Percentiles rank a stretch among this genome's conserved stretches.
Evolutionary conservation across 306 rosid genomes (phyloP).

Genomic region (Malus asiatica): DNA sequence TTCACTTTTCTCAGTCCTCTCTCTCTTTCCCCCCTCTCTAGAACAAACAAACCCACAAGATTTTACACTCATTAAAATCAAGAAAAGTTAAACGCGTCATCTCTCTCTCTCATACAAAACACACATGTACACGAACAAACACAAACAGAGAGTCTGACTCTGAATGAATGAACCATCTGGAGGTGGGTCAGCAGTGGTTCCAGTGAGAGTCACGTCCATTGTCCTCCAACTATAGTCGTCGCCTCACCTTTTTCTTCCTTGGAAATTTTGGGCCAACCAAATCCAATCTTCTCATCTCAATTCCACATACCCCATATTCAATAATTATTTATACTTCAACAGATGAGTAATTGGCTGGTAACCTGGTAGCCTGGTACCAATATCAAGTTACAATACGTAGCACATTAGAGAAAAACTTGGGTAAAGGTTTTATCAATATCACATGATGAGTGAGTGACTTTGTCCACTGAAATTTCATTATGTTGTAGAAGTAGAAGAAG

Average conservation of each 20-base stretch:
- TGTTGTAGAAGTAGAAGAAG: too few species aligned
- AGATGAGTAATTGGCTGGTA: background rate
- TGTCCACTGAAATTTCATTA: too few species aligned
- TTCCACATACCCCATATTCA: slow-evolving; percentile 18
- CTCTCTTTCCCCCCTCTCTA: slow-evolving; percentile 7
- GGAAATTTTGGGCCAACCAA: slow-evolving; percentile 36
- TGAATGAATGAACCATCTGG: slow-evolving; percentile 27
- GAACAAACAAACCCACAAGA: slow-evolving; percentile 7
- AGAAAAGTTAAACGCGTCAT: slow-evolving; percentile 32
- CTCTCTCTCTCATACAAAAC: background rate
- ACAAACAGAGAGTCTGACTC: slow-evolving; percentile 8
- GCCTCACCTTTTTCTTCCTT: slow-evolving; percentile 25
- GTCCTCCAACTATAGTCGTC: slow-evolving; percentile 30
- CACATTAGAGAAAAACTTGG: background rate
- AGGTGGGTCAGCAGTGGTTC: slow-evolving; percentile 25
- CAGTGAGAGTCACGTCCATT: slow-evolving; percentile 23
- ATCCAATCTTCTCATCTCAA: slow-evolving; percentile 36
- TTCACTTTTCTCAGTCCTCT: slow-evolving; percentile 23
- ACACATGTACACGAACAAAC: slow-evolving; percentile 17
- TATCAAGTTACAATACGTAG: background rate
- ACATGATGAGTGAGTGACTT: background rate
- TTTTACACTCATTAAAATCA: slow-evolving; percentile 31
- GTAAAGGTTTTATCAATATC: background rate
- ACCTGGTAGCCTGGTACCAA: slow-evolving; percentile 11
- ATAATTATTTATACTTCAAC: too few species aligned